phyloP scores from a whole-genome alignment of 2,329 filamentous ascomycete genomes.

The Aspergillus sp. region DNA sequence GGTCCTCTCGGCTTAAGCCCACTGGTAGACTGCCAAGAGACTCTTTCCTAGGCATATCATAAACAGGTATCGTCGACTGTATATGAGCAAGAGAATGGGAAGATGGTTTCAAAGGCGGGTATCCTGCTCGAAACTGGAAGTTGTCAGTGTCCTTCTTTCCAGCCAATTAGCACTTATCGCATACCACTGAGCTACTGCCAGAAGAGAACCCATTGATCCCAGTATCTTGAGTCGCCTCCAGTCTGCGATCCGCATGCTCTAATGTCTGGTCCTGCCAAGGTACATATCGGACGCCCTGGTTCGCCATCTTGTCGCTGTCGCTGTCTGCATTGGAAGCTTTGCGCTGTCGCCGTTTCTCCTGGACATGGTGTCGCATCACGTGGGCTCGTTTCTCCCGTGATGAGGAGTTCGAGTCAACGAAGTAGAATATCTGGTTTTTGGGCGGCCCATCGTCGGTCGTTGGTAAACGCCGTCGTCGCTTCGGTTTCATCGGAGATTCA shows the following conservation, averaged over 20 bases:
- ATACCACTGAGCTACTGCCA: constrained; percentile 15
- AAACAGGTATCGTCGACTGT: constrained; percentile 16
- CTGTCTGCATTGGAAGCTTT: constrained; percentile 18
- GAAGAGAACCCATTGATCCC: not conserved
- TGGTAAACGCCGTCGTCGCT: constrained; percentile 22
- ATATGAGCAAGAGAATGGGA: constrained; percentile 3
- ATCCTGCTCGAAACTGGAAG: not conserved
- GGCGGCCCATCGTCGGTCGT: constrained; percentile 12
- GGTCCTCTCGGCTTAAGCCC: constrained; percentile 17
- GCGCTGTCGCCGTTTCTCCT: constrained; percentile 32
- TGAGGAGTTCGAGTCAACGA: constrained; percentile 35
- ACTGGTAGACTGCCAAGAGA: constrained; percentile 27
- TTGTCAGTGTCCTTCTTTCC: not conserved
- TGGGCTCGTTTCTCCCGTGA: constrained; percentile 38
- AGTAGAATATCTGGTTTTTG: constrained; percentile 33
- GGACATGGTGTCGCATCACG: constrained; percentile 41
- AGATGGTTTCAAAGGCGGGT: constrained; percentile 4
- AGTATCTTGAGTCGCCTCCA: not conserved
- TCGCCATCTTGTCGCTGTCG: constrained; percentile 8
- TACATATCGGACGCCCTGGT: constrained; percentile 10
- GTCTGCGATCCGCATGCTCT: not conserved
- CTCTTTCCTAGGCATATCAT: constrained; percentile 25
- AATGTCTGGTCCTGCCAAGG: constrained; percentile 19
- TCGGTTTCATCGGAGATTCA: constrained; percentile 12
- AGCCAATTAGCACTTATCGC: not conserved